Conservation (phyloP, 164 flowering plant genomes). For the Pachysandra terminalis region DNA sequence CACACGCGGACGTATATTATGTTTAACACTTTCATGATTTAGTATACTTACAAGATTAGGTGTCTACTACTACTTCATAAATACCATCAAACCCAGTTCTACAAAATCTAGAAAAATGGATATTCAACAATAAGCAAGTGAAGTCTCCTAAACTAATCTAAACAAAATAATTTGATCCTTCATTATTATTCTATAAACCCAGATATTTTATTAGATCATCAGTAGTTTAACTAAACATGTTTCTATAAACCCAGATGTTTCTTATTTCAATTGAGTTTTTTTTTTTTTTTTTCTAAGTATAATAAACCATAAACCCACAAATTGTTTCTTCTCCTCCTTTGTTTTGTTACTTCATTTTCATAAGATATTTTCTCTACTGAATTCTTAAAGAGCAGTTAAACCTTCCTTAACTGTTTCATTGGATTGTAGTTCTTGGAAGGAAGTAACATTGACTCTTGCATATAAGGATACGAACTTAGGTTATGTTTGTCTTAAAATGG, state of each 20-base stretch:
- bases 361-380: neutral
- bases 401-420: neutral
- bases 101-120: neutral
- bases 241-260: too few species aligned
- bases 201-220: too few species aligned
- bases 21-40: neutral
- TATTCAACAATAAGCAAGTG: too few species aligned
- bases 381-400: neutral
- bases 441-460: neutral
- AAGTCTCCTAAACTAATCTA: neutral
- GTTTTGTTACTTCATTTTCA: neutral
- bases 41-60: neutral
- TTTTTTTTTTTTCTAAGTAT: too few species aligned
- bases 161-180: neutral
- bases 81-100: neutral
- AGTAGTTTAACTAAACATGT: too few species aligned
- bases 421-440: neutral
- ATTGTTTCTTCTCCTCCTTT: neutral
- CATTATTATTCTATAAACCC: too few species aligned
- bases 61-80: neutral
- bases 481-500: neutral
- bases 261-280: too few species aligned
- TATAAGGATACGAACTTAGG: neutral
- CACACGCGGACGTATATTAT: too few species aligned
- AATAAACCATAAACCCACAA: neutral